Conservation (phyloP, 2,329 filamentous ascomycete genomes). For the Septoria linicola region DNA sequence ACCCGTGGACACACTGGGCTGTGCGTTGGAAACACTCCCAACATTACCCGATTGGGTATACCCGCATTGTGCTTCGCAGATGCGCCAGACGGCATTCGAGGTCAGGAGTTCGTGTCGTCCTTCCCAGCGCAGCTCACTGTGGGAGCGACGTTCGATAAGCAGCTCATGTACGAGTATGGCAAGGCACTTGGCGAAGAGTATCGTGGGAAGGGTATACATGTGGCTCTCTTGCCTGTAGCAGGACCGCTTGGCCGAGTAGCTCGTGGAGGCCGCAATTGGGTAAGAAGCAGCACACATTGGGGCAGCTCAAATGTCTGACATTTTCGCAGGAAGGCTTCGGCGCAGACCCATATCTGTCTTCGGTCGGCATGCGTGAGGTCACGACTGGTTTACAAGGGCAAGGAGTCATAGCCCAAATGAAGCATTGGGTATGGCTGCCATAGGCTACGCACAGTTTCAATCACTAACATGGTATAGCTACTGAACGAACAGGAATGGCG, state of each 20-base stretch:
- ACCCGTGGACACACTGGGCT: slow-evolving; percentile 35
- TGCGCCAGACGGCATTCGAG: slow-evolving; percentile 59
- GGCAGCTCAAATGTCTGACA: neutral
- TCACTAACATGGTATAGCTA: slow-evolving; percentile 25
- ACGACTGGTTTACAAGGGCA: slow-evolving; percentile 53
- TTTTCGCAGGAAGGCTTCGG: slow-evolving; percentile 54
- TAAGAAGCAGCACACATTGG: slow-evolving; percentile 31
- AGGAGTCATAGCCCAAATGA: slow-evolving; percentile 43
- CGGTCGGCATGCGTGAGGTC: slow-evolving; percentile 49
- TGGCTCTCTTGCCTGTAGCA: slow-evolving; percentile 63
- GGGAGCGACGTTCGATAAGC: slow-evolving; percentile 53
- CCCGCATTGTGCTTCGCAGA: slow-evolving; percentile 49
- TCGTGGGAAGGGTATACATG: slow-evolving; percentile 34
- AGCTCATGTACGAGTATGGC: slow-evolving; percentile 53
- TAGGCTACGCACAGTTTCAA: too few species aligned
- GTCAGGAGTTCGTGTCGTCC: slow-evolving; percentile 71
- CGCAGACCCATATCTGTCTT: slow-evolving; percentile 63
- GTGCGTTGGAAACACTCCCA: slow-evolving; percentile 76
- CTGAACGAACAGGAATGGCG: slow-evolving; percentile 59
- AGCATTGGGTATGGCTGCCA: slow-evolving; percentile 42
- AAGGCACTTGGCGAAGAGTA: slow-evolving; percentile 51
- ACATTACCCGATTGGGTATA: slow-evolving; percentile 67
- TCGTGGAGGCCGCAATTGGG: slow-evolving; percentile 41
- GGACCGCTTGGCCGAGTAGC: slow-evolving; percentile 52
- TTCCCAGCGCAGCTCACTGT: slow-evolving; percentile 74